These are phyloP conservation scores for Yamadazyma ubonensis DNA, from an alignment of 805 yeast species.

Conservation along the genomic window DNA sequence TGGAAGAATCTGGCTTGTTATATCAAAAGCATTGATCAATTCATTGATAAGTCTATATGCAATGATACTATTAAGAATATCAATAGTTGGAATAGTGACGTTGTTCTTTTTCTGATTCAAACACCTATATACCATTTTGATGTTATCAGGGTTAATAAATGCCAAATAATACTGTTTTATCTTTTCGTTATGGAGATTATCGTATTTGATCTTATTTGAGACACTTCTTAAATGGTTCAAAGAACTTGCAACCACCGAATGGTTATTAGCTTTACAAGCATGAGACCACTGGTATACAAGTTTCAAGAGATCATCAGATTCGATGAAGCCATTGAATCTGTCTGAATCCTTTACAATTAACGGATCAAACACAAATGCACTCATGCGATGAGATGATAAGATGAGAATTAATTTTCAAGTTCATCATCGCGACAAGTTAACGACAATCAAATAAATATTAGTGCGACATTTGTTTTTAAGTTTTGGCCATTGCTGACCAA, in stretches of 20 bases:
- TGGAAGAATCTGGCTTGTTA: slow-evolving; percentile 58
- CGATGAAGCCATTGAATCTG: neutral
- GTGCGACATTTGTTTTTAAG: no score
- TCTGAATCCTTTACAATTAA: slow-evolving; percentile 4
- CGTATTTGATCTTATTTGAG: slow-evolving; percentile 4
- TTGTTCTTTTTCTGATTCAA: slow-evolving; percentile 57
- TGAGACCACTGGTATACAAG: slow-evolving; percentile 7
- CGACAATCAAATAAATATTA: neutral
- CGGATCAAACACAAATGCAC: slow-evolving; percentile 3
- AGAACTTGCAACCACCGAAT: slow-evolving; percentile 1
- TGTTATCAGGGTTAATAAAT: slow-evolving; percentile 50
- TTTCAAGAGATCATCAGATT: slow-evolving; percentile 5
- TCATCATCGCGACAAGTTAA: neutral
- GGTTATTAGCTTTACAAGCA: slow-evolving; percentile 7
- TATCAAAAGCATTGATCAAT: slow-evolving; percentile 66
- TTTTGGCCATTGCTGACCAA: no score
- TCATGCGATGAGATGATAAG: slow-evolving; percentile 9
- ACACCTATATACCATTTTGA: slow-evolving; percentile 67
- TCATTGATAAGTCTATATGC: slow-evolving; percentile 14
- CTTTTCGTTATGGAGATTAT: slow-evolving; percentile 6
- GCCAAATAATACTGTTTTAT: slow-evolving; percentile 36
- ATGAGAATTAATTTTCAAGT: neutral
- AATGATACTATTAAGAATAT: slow-evolving; percentile 46
- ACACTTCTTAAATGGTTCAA: slow-evolving; percentile 2
- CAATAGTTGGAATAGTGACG: slow-evolving; percentile 60